These are phyloP conservation scores for Cryptomeria japonica DNA, from an alignment of 75 land plant genomes.

Conservation along the genomic window DNA sequence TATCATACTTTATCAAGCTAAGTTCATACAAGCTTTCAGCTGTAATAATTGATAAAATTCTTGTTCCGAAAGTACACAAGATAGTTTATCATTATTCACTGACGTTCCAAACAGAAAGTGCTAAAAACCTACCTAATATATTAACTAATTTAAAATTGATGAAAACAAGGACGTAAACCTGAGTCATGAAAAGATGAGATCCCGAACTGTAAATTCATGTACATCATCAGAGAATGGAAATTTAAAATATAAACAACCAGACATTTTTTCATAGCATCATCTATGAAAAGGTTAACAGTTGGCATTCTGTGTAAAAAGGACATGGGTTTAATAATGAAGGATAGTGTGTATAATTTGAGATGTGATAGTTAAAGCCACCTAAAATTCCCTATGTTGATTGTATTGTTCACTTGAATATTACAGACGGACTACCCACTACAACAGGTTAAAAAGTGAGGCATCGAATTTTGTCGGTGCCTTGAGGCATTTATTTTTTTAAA, in stretches of 20 bases:
- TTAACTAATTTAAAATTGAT: not conserved
- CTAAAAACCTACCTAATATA: not conserved
- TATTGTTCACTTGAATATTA: not conserved
- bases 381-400: not conserved
- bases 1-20: not conserved
- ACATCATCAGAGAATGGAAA: not conserved
- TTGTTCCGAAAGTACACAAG: not conserved
- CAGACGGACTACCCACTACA: not conserved
- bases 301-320: not conserved
- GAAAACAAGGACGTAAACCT: not conserved
- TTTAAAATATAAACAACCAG: not conserved
- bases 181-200: not conserved
- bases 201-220: not conserved
- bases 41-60: not conserved
- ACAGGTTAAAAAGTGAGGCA: not conserved
- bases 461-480: not conserved
- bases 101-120: not conserved
- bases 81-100: not conserved
- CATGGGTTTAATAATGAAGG: not conserved
- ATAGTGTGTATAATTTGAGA: not conserved
- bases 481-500: not conserved
- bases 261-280: not conserved
- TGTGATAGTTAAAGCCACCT: not conserved
- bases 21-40: not conserved
- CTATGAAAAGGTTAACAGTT: not conserved